Base-by-base conservation (phyloP, 129 eudicot species). In the Lactuca sativa region DNA sequence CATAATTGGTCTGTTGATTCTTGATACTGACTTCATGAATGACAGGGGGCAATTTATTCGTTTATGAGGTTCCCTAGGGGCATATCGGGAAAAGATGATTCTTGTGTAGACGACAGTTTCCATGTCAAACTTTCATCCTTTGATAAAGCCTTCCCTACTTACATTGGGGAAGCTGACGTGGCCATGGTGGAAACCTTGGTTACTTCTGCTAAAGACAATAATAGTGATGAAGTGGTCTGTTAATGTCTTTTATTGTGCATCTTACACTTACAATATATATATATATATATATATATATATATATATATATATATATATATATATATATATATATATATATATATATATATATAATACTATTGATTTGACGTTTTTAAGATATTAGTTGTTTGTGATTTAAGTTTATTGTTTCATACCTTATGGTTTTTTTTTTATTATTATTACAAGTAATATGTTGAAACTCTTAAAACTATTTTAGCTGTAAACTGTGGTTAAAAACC, bases 11-110 rank as follows among this genome's bases (percentile, higher is more conserved):
- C 9, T 12, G n/a, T 71, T 25, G 16, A 66, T 73, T 25, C 21
- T 52, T 74, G 59, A 61, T n/a, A 62, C 31, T 61, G 48, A 67
- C 55, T 63, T 58, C 7, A 64, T 62, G 60, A 60, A 57, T 77
- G 13, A 49, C 90, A 91, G 97, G 85, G 67, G 36, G 68, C 83
- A 31, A 55, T 95, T 33, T 80, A 83, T 77, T 70, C 86, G 3
- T 87, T 95, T 77, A 63, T 86, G 77, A 90, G 96, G 72, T 95
- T 90, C 71, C 99, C 99, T 13, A 84, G 88, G 72, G 86, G 80
- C 55, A 70, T 65, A 57, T 57, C 84, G 10, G 48, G 81, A 17
- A 73, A 82, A 77, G 38, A 70, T 74, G 81, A 62, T 60, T 76
- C 86, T 11, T 4, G 78, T 47, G 58, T 53, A 40, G 72, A 78